phyloP scores from a whole-genome alignment of 1,284 basidiomycete species.

The Polyporus tsugae region DNA sequence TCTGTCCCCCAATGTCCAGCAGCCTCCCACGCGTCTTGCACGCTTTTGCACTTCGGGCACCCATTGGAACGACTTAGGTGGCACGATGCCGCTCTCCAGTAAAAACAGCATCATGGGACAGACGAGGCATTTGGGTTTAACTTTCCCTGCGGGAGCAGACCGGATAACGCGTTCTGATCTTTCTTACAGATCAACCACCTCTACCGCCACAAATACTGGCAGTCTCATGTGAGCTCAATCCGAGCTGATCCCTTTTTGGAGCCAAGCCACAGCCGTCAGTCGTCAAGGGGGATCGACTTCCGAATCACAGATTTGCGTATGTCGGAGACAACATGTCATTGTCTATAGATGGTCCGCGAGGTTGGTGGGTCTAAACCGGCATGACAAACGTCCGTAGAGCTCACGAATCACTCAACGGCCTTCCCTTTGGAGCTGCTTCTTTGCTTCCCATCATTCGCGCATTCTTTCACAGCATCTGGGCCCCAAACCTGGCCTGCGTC shows the following conservation, averaged over 20 bases:
- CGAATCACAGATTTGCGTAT: neutral
- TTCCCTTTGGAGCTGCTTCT: slow-evolving; percentile 2
- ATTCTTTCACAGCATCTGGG: slow-evolving; percentile 10
- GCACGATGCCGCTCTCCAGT: neutral
- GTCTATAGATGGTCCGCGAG: neutral
- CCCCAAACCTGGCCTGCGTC: neutral
- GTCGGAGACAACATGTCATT: neutral
- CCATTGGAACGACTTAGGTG: neutral
- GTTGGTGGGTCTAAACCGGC: neutral
- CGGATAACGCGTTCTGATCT: slow-evolving; percentile 25
- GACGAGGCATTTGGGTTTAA: neutral
- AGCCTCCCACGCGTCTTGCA: no score
- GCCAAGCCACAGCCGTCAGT: neutral
- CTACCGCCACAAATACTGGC: slow-evolving; percentile 25
- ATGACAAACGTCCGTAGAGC: neutral
- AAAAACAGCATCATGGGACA: neutral
- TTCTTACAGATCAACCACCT: slow-evolving; percentile 21
- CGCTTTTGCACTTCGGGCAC: neutral
- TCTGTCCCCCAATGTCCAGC: neutral
- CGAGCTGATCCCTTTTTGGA: neutral
- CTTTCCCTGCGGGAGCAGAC: slow-evolving; percentile 8
- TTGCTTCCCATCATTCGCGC: slow-evolving; percentile 11
- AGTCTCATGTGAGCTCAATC: neutral
- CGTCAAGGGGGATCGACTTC: neutral
- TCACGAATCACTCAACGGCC: neutral